Evolutionary conservation across 148 eudicot genomes (phyloP), one percentile per base, ranked within the genome.

Genomic region (Pouteria glomerata): DNA sequence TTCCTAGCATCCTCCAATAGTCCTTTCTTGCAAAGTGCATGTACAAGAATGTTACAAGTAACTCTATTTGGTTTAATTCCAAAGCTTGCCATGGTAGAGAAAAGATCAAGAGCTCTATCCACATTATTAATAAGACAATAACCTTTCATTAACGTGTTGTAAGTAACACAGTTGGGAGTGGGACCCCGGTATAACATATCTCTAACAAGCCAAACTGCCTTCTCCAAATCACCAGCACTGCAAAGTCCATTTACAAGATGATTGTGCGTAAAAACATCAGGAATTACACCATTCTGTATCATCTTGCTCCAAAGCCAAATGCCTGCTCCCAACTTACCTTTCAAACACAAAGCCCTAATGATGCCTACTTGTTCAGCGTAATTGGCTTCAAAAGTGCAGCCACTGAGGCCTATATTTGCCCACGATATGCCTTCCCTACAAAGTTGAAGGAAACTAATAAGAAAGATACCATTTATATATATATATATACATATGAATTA

Each of bases 11-110:
- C 78, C 70, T 80, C 83, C 76, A 80, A 65, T 23, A 87, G 68
- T 67, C 94, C 97, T 84, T 85, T 82, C 76, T 84, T 82, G 78
- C 94, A 87, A 69, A 91, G 85, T 65, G 90, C 87, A 75, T 89
- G 89, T 57, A 91, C 86, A 57, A 91, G 86, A 69, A 89, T 85
- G 78, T 87, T 89, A 71, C 84, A 84, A 19, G 90, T 84, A 66
- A 89, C 78, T 72, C 67, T 84, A 69, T 91, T 85, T 68, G 97
- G 94, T 58, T 61, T 76, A 58, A 85, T 68, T 33, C 83, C 87
- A 74, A 21, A 35, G 57, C 63, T 69, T 53, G 73, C 57, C 94
- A 91, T 89, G 61, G 86, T 79, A 44, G 87, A 85, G 68, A 85
- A 76, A 56, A 87, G 42, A 61, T 85, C 81, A 12, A 87, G 83